Base-by-base conservation (phyloP, 1,139 yeast genomes). In the Cylindricascospora bacillispora region DNA sequence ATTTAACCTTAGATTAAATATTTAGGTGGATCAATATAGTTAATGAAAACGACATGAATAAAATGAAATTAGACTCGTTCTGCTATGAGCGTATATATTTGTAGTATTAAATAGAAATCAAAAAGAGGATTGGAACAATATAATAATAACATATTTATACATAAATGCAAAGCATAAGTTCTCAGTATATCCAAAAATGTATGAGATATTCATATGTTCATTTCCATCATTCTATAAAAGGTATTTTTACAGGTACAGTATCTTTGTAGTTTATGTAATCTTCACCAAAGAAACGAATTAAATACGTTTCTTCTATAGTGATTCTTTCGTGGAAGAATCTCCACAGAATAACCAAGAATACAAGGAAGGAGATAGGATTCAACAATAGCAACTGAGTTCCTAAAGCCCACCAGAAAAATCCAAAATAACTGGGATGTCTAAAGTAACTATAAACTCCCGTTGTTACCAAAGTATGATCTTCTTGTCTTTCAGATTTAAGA, bases 331-430 rank as follows among this genome's bases (percentile, higher is more conserved):
- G 56, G 60, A 89, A 89, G 49, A 89, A 89, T 21, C 54, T 49
- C 70, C 77, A 73, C 12, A 89, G 59, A 0, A 67, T 62, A 9
- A 58, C 40, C 2, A 59, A 41, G 39, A 73, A 76, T 0, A 68
- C 60, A 1, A 62, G 33, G 3, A 63, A 41, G 1, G 78, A 62
- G 0, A 77, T 31, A 1, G 78, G 74, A 53, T 85, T 89, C 28
- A 72, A 59, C 35, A 86, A 55, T 39, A 77, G 47, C 30, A 86
- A 24, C 51, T 89, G 93, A 2, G 85, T 64, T 0, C 97, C 97
- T 3, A 86, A 45, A 16, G 92, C 89, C 95, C 97, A 92, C 70
- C 83, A 75, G 49, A 76, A 86, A 52, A 80, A 89, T 1, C 97
- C 98, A 34, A 74, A 68, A 55, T 89, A 89, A 30, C 93, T 77